Base-by-base conservation (phyloP, 1,284 basidiomycete genomes). In the Leccinum pachyderme region DNA sequence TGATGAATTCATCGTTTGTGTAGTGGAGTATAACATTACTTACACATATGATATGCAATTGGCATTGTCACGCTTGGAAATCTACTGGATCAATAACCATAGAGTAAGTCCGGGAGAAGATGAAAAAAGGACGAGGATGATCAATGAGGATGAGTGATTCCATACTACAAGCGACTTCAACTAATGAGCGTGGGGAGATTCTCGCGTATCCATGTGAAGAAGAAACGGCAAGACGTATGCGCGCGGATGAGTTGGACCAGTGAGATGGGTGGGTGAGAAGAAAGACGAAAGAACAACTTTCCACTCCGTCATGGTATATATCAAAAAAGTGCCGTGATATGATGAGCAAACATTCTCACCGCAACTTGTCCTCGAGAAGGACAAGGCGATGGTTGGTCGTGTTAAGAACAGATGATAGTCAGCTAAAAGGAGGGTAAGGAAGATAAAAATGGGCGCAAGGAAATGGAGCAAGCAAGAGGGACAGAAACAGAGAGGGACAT, bases 241-340 rank as follows among this genome's bases (percentile, higher is more conserved):
- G 29, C 27, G 48, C 33, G 55, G 43, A 64, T 54, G 56, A 63
- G 46, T 47, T 57, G 44, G 54, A 64, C 50, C 50, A n/a, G 43
- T 60, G 57, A 55, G 54, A 57, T 66, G 50, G 53, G 31, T 39
- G 47, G 55, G 52, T 37, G 35, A 37, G 53, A 41, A 50, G 54
- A 44, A 51, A 49, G 44, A 49, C 37, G 52, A 54, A 59, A 25
- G 56, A 66, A 51, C 35, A 47, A 29, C 35, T 54, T 48, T 58
- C 63, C 65, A 66, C 63, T 61, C 54, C 50, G 54, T 66, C 56
- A 53, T 62, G 64, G 63, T 53, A 66, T 66, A 39, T 54, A 58
- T 53, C 48, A 48, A 37, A 50, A 51, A 32, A 35, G 61, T 65
- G 68, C 65, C 61, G 59, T 56, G 50, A 57, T 18, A 18, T 62